A percentile compares a stretch with the other conserved stretches of the same genome.
These are phyloP conservation scores for Allium cepa DNA, from an alignment of 106 monocot species.

Conservation along the genomic window DNA sequence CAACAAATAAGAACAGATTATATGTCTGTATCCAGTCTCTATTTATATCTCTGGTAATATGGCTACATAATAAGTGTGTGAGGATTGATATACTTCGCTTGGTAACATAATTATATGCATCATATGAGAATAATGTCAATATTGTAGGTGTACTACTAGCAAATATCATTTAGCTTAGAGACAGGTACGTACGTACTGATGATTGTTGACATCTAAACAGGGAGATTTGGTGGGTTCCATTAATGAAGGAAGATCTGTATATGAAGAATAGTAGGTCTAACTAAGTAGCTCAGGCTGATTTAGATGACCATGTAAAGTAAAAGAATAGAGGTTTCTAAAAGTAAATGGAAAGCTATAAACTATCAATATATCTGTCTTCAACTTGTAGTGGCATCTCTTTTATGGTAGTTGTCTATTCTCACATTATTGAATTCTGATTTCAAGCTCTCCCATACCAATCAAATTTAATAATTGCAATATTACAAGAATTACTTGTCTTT, in stretches of 20 bases:
- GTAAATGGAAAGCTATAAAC: slow-evolving; percentile 24
- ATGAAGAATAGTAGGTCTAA: slow-evolving; percentile 7
- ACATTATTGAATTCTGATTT: slow-evolving; percentile 15
- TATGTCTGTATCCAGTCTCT: too few species aligned
- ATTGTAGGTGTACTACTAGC: too few species aligned
- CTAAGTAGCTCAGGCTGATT: not conserved
- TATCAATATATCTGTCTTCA: slow-evolving; percentile 29
- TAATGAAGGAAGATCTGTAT: not conserved
- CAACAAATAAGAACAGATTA: too few species aligned
- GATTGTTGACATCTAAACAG: not conserved
- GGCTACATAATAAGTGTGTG: too few species aligned
- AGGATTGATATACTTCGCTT: too few species aligned
- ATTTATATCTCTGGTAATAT: too few species aligned
- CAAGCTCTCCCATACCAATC: slow-evolving; percentile 10
- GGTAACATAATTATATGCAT: too few species aligned
- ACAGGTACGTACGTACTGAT: too few species aligned
- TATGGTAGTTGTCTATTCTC: slow-evolving; percentile 9
- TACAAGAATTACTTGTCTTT: slow-evolving; percentile 4
- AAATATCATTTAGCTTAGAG: too few species aligned
- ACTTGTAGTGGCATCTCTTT: slow-evolving; percentile 5
- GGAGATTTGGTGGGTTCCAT: slow-evolving; percentile 25
- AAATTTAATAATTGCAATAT: not conserved
- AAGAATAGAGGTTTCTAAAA: slow-evolving; percentile 45
- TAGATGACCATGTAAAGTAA: slow-evolving; percentile 14
- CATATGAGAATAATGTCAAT: too few species aligned